Percentiles rank a stretch among this genome's conserved stretches.
Evolutionary conservation across 371 early-diverging fungal genomes (phyloP).

Genomic region (Mucor piriformis): DNA sequence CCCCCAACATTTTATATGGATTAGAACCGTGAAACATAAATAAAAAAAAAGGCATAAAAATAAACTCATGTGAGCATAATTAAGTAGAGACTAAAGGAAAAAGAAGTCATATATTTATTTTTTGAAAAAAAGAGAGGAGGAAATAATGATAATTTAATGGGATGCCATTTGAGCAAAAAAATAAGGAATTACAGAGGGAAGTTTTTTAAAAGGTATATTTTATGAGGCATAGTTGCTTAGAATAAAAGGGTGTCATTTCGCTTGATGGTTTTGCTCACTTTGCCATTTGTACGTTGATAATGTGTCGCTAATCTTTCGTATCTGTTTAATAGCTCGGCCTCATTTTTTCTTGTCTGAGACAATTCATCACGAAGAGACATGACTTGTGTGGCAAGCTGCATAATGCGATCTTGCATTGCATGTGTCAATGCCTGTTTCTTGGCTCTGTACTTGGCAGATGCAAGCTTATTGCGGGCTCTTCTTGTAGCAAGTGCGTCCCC

Average conservation of each 20-base stretch:
- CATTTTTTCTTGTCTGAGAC: slow-evolving; percentile 7
- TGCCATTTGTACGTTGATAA: background rate
- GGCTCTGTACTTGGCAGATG: slow-evolving; percentile 68
- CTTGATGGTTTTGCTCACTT: background rate
- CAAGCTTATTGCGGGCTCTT: slow-evolving; percentile 68
- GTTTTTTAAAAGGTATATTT: too few species aligned
- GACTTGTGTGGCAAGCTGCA: slow-evolving; percentile 27
- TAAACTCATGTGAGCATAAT: too few species aligned
- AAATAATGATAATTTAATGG: too few species aligned
- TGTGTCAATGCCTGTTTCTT: slow-evolving; percentile 46
- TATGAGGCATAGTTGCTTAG: background rate
- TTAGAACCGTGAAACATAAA: too few species aligned
- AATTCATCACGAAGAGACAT: slow-evolving; percentile 13
- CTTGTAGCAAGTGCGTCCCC: slow-evolving; percentile 16
- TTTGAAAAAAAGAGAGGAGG: too few species aligned
- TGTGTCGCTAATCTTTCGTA: slow-evolving; percentile 11
- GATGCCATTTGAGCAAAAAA: too few species aligned
- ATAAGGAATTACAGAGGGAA: too few species aligned
- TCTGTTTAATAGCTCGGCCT: slow-evolving; percentile 1
- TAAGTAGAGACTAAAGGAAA: too few species aligned
- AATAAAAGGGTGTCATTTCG: background rate
- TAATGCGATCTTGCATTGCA: slow-evolving; percentile 25
- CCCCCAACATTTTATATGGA: too few species aligned
- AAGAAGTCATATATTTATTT: too few species aligned
- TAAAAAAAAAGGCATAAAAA: too few species aligned